Base-by-base conservation (phyloP, 2,329 filamentous ascomycete genomes). In the Sarocladiaceae sp. region DNA sequence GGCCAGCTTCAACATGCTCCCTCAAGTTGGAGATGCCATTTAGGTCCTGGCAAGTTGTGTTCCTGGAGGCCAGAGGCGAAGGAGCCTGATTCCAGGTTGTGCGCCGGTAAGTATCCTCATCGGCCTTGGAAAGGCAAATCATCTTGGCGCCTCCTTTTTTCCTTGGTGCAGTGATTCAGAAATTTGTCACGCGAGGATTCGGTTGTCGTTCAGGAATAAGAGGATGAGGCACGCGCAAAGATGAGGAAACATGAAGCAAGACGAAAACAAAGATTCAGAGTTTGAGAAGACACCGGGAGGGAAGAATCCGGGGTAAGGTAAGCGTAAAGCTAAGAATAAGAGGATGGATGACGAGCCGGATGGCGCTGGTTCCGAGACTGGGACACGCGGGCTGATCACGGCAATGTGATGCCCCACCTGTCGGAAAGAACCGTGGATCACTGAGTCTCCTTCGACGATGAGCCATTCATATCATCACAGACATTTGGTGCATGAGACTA, bases 101-200 rank as follows among this genome's bases (percentile, higher is more conserved):
- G 56, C 78, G 76, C 46, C 70, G 63, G 49, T 74, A 66, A 48
- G 64, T 68, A 54, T 71, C 69, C 53, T 80, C 75, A 58, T 80
- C 78, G 47, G 75, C 78, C 55, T 77, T 73, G 26, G 77, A 78
- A 12, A 78, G 76, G 54, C 78, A 78, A 57, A 80, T 81, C 78
- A 81, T 80, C 40, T 23, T 51, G 39, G 7, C n/a, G 23, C 25
- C 40, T 48, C 17, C 17, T 31, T 22, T 28, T n/a, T 44, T 44
- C 7, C 17, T 20, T 23, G n/a, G n/a, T n/a, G n/a, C n/a, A n/a
- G n/a, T n/a, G n/a, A n/a, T n/a, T n/a, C n/a, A n/a, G n/a, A n/a
- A n/a, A n/a, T n/a, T n/a, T n/a, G n/a, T n/a, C n/a, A n/a, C n/a
- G n/a, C n/a, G n/a, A n/a, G n/a, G n/a, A n/a, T n/a, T n/a, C n/a